Percentiles rank a stretch among this genome's conserved stretches.
These are phyloP conservation scores for Tephrocybe rancida DNA, from an alignment of 768 basidiomycete species.

Conservation along the genomic window DNA sequence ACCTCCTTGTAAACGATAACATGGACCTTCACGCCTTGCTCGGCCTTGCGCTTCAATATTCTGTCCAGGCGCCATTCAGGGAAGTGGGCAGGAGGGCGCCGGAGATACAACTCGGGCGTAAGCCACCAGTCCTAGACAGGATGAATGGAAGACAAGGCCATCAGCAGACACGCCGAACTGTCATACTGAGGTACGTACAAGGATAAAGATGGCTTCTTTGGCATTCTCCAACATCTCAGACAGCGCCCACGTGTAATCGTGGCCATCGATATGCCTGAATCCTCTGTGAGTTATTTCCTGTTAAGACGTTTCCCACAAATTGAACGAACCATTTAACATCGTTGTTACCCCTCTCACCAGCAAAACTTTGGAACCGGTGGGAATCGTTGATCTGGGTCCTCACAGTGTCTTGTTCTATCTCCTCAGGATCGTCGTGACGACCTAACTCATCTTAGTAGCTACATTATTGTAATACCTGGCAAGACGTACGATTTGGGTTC, in stretches of 20 bases:
- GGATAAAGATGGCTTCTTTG: constrained; percentile 84
- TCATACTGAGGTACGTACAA: constrained; percentile 43
- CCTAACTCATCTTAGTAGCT: constrained; percentile 27
- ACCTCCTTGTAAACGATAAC: constrained; percentile 95
- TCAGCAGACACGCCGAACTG: constrained; percentile 1
- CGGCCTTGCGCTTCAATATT: constrained; percentile 83
- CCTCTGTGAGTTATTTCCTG: neutral
- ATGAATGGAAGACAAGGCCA: neutral
- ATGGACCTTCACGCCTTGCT: constrained; percentile 90
- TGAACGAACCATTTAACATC: constrained; percentile 74
- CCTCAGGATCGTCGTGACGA: constrained; percentile 46
- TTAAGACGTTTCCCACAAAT: neutral
- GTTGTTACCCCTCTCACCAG: constrained; percentile 67
- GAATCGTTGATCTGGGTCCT: constrained; percentile 72
- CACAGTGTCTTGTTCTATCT: constrained; percentile 59
- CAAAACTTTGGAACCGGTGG: constrained; percentile 90
- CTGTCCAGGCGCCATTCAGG: constrained; percentile 90
- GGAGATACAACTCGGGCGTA: constrained; percentile 91
- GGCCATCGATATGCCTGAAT: constrained; percentile 85
- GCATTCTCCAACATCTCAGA: constrained; percentile 88
- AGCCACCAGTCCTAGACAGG: constrained; percentile 83
- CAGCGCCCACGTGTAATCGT: constrained; percentile 96
- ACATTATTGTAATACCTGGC: neutral
- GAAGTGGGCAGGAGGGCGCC: constrained; percentile 85
- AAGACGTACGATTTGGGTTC: constrained; percentile 52